Percentiles rank a stretch among this genome's conserved stretches.
phyloP scores from a whole-genome alignment of 257 asterid species.

The Solanum appendiculatum region DNA sequence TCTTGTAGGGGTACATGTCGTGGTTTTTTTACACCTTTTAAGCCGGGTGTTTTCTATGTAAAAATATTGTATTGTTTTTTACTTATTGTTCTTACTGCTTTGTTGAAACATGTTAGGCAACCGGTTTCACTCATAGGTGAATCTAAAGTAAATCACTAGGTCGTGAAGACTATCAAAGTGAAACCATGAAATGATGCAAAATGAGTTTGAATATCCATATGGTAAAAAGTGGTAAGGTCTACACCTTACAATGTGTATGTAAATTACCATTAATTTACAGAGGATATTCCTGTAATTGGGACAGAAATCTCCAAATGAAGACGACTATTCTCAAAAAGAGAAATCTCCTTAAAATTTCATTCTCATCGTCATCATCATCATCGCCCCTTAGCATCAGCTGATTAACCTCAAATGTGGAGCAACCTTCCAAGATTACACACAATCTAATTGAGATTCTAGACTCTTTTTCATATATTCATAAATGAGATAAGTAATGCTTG shows the following conservation, averaged over 20 bases:
- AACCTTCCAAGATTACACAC: constrained; percentile 4
- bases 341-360: background rate
- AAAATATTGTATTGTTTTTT: too few relatives aligned
- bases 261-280: constrained; percentile 35
- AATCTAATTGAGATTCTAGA: constrained; percentile 51
- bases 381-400: background rate
- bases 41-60: too few relatives aligned
- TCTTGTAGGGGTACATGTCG: too few relatives aligned
- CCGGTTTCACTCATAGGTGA: too few relatives aligned
- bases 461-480: constrained; percentile 90
- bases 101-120: too few relatives aligned
- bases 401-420: background rate
- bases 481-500: constrained; percentile 85
- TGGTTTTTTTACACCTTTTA: too few relatives aligned
- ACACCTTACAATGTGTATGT: constrained; percentile 17
- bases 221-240: constrained; percentile 29
- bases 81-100: too few relatives aligned
- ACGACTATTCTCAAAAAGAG: constrained; percentile 2
- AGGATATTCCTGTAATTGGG: constrained; percentile 29
- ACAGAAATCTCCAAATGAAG: constrained; percentile 5
- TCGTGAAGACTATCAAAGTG: too few relatives aligned
- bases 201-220: background rate
- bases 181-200: background rate
- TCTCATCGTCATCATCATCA: constrained; percentile 21
- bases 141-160: too few relatives aligned